These are phyloP conservation scores for Obelidium mucronatum DNA, from an alignment of 192 early-diverging fungal species.

Conservation along the genomic window DNA sequence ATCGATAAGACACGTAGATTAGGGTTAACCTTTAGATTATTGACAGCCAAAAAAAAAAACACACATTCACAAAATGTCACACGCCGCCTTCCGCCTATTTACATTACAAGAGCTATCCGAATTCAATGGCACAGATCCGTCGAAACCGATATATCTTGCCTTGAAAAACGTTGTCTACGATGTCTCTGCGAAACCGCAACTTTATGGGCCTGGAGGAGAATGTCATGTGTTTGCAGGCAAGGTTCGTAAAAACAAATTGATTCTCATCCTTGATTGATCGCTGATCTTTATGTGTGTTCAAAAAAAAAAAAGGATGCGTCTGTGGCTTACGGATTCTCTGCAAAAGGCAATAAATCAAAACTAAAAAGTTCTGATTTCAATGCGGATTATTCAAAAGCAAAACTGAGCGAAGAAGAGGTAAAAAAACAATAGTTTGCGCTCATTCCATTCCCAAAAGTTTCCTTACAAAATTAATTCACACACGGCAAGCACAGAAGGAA, in stretches of 20 bases:
- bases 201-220: conserved; percentile 8
- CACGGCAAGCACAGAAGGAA: conserved; percentile 62
- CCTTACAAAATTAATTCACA: not conserved
- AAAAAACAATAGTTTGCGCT: no score
- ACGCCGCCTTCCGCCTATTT: not conserved
- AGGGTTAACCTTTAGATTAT: no score
- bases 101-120: not conserved
- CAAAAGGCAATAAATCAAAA: not conserved
- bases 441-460: no score
- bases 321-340: not conserved
- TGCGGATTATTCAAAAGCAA: conserved; percentile 73
- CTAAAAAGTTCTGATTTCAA: conserved; percentile 67
- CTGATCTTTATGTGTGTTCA: not conserved
- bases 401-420: conserved; percentile 71
- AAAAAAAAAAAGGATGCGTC: conserved; percentile 11
- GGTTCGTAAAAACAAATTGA: conserved; percentile 65
- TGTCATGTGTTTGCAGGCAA: conserved; percentile 2
- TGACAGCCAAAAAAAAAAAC: no score
- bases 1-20: no score
- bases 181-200: conserved; percentile 4
- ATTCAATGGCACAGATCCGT: not conserved
- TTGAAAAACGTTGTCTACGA: not conserved
- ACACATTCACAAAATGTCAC: no score
- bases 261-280: not conserved
- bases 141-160: conserved; percentile 1